These are phyloP conservation scores for Alternaria brassicicola DNA, from an alignment of 2,329 filamentous ascomycete genomes.

Conservation along the genomic window DNA sequence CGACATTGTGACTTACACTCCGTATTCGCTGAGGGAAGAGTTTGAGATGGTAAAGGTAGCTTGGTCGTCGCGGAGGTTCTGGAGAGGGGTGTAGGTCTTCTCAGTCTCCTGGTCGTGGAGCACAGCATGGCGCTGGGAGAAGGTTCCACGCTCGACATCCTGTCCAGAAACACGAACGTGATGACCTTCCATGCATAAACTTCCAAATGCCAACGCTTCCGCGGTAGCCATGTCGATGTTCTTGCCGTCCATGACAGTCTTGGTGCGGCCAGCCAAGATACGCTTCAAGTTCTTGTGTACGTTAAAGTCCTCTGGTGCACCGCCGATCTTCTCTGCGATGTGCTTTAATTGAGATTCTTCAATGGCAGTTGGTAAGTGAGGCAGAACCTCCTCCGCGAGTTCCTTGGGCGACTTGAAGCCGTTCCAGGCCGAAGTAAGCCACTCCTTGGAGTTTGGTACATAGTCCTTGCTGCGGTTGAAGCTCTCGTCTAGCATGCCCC, in stretches of 20 bases:
- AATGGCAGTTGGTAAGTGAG: constrained; percentile 86
- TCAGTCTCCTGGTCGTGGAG: constrained; percentile 98
- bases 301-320: constrained; percentile 81
- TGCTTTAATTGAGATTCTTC: constrained; percentile 74
- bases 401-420: constrained; percentile 99
- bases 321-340: constrained; percentile 81
- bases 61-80: constrained; percentile 88
- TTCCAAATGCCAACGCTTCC: constrained; percentile 92
- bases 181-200: constrained; percentile 88
- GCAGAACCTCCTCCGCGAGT: constrained; percentile 89
- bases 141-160: constrained; percentile 98
- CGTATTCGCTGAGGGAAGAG: constrained; percentile 80
- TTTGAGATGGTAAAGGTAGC: constrained; percentile 96
- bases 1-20: constrained; percentile 57
- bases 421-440: constrained; percentile 98
- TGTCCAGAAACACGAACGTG: constrained; percentile 98
- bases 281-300: constrained; percentile 96
- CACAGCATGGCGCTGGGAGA: constrained; percentile 96
- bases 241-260: constrained; percentile 89
- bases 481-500: constrained; percentile 98
- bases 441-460: constrained; percentile 93
- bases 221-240: constrained; percentile 98
- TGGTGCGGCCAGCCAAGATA: constrained; percentile 86
- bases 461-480: constrained; percentile 98
- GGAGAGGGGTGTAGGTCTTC: constrained; percentile 88